Evolutionary conservation across 1,284 basidiomycete genomes (phyloP).

Genomic region (Apiotrichum gamsii): DNA sequence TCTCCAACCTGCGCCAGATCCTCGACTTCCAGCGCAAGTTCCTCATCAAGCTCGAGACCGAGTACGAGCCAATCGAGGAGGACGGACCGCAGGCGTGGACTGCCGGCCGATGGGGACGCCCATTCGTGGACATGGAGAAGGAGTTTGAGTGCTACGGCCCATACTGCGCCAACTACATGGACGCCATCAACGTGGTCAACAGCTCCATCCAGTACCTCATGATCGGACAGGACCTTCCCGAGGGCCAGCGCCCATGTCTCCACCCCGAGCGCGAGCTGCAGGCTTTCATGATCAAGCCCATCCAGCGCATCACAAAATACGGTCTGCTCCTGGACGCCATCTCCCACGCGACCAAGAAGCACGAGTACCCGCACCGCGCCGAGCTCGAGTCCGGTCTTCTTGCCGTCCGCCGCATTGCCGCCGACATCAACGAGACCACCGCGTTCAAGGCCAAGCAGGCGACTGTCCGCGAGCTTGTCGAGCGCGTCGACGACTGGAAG

Average conservation of each 20-base stretch:
- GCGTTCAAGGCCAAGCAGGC: conserved; percentile 63
- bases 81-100: conserved; percentile 57
- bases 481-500: conserved; percentile 97
- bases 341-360: conserved; percentile 37
- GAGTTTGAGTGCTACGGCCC: conserved; percentile 93
- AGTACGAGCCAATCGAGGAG: conserved; percentile 57
- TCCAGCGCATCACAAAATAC: conserved; percentile 73
- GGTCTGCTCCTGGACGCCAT: conserved; percentile 56
- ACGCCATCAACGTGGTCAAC: conserved; percentile 77
- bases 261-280: conserved; percentile 63
- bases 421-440: conserved; percentile 91
- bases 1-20: conserved; percentile 90
- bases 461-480: conserved; percentile 81
- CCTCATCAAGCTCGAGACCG: conserved; percentile 86
- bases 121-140: conserved; percentile 70
- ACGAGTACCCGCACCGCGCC: conserved; percentile 63
- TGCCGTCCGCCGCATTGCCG: conserved; percentile 86
- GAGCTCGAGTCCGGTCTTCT: conserved; percentile 79
- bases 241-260: conserved; percentile 32
- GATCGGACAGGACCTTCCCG: conserved; percentile 46
- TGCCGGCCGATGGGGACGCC: conserved; percentile 81
- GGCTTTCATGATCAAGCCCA: conserved; percentile 70
- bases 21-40: conserved; percentile 93
- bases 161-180: conserved; percentile 93
- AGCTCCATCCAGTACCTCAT: conserved; percentile 74